Evolutionary conservation across 2,329 filamentous ascomycete species (phyloP).

Genomic region (Emergomyces pasteurianus): DNA sequence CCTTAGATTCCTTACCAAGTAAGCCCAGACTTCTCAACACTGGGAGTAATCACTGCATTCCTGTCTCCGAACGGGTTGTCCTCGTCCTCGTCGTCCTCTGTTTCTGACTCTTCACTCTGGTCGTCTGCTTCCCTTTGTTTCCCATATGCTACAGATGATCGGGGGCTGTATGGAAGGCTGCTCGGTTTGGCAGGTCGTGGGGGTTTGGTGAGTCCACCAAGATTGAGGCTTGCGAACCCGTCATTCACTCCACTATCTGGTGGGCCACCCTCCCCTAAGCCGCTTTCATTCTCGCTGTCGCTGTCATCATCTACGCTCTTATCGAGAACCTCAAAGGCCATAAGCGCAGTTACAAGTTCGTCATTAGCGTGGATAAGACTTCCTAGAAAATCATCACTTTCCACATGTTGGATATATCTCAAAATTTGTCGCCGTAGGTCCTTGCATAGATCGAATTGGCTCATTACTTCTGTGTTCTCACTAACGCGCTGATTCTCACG

Average conservation of each 20-base stretch:
- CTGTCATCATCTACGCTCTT: conserved; percentile 48
- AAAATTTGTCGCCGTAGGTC: conserved; percentile 70
- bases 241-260: conserved; percentile 18
- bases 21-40: conserved; percentile 20
- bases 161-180: conserved; percentile 33
- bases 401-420: conserved; percentile 84
- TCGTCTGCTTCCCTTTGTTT: conserved; percentile 34
- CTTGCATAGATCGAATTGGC: conserved; percentile 79
- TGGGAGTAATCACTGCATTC: conserved; percentile 44
- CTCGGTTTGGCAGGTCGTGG: conserved; percentile 47
- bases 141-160: conserved; percentile 12
- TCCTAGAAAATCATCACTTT: conserved; percentile 84
- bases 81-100: conserved; percentile 57
- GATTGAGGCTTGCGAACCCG: conserved; percentile 22
- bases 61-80: conserved; percentile 78
- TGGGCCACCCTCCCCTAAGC: conserved; percentile 1
- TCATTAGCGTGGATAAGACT: conserved; percentile 89
- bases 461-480: conserved; percentile 62
- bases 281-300: conserved; percentile 46
- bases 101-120: conserved; percentile 42
- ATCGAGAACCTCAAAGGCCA: conserved; percentile 90
- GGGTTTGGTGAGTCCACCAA: conserved; percentile 25
- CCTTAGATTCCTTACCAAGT: conserved; percentile 20
- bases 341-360: conserved; percentile 82
- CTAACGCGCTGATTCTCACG: conserved; percentile 80